phyloP scores from a whole-genome alignment of 305 asterid genomes.

The Fraxinus latifolia region DNA sequence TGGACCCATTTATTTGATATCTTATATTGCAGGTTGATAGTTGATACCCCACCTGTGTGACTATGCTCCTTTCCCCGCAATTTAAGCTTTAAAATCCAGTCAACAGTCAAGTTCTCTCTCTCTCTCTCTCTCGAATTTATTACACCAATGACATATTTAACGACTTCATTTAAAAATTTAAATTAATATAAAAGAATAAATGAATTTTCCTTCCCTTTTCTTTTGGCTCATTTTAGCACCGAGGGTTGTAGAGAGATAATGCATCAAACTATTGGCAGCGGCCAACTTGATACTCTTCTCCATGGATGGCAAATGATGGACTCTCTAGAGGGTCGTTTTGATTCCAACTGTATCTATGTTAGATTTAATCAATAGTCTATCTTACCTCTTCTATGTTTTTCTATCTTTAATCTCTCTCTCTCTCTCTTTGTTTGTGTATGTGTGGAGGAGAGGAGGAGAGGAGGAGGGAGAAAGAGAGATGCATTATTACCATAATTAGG shows the following conservation, averaged over 20 bases:
- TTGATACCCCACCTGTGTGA: slow-evolving; percentile 32
- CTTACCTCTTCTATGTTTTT: not conserved
- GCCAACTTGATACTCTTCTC: not conserved
- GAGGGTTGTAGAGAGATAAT: not conserved
- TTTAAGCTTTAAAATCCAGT: slow-evolving; percentile 29
- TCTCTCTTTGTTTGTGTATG: not conserved
- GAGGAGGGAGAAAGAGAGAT: not conserved
- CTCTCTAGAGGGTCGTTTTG: not conserved
- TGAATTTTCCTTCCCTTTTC: not conserved
- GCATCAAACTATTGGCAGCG: not conserved
- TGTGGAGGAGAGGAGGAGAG: slow-evolving; percentile 8
- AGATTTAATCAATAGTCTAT: not conserved
- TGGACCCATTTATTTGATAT: slow-evolving; percentile 24
- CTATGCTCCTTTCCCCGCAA: slow-evolving; percentile 34
- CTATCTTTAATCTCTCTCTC: not conserved
- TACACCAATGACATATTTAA: not conserved
- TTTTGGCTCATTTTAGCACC: not conserved
- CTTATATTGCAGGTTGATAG: not conserved
- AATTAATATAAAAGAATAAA: not conserved
- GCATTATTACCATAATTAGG: slow-evolving; percentile 18
- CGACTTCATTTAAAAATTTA: not conserved
- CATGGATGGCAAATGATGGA: not conserved
- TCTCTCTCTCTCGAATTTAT: not conserved
- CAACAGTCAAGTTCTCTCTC: not conserved
- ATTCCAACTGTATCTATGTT: not conserved